Base-by-base conservation (phyloP, 768 basidiomycete genomes). In the Boletus sp. region DNA sequence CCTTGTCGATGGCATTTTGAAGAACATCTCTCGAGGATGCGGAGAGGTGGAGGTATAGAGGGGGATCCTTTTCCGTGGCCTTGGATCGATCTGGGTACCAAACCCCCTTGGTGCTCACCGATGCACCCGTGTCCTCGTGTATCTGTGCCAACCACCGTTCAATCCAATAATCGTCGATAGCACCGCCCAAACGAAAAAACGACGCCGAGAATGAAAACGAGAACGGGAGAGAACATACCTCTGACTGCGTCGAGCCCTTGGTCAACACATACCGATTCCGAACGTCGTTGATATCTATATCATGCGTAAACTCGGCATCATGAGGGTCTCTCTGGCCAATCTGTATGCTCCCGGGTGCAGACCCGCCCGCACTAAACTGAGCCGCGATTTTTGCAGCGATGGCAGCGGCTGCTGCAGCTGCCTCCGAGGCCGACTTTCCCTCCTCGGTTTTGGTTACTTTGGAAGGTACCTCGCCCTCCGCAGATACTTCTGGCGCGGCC, bases 201-300 rank as follows among this genome's bases (percentile, higher is more conserved):
- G 28, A 17, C 24, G 6, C 29, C 33, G 11, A 50, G 15, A 49
- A 40, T 0, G 32, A 15, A 35, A 32, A n/a, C 1, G 32, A 3
- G 33, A 51, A 29, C 39, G 40, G 42, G 2, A 29, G 29, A 44
- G 28, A 49, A 75, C 87, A 45, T 54, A 93, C 95, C 81, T 97
- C 88, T 58, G 86, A 77, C 73, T 98, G 96, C 3, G 96, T 98
- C 11, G 90, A 81, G 3, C 93, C 92, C 71, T 92, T 96, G 47
- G 95, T 98, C 66, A 98, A 76, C 70, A 98, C 77, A 73, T 98
- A 98, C 62, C 96, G 81, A 74, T 98, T 98, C 70, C 95, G 78
- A 48, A 94, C 79, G 73, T 98, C 95, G 71, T 98, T 98, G 72
- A 98, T 97, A 71, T 98, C 96, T 54, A 98, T 95, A 67, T 97